Base-by-base conservation (phyloP, 2,329 filamentous ascomycete species). In the Penicillium brasilianum region DNA sequence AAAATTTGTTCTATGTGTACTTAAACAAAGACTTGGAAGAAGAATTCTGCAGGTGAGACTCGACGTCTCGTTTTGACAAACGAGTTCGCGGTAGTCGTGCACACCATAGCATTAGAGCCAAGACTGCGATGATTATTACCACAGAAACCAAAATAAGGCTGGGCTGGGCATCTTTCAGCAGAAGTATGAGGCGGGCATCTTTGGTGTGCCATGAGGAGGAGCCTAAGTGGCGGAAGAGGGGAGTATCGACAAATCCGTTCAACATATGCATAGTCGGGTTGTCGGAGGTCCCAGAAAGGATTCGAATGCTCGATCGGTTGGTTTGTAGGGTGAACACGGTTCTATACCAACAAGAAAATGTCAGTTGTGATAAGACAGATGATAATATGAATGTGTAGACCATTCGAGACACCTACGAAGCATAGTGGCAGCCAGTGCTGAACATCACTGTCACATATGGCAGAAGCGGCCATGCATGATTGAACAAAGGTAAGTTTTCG, bases 371-470 rank as follows among this genome's bases (percentile, higher is more conserved):
- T 22, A 28, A 48, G 14, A 30, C 7, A n/a, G 2, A n/a, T 5
- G 8, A 4, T 20, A 1, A 28, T 16, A 28, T 1, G 11, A n/a
- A 13, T 9, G 16, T 16, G n/a, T 51, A 18, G 48, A 50, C 28
- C n/a, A 20, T 48, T 32, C 16, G 30, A 34, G n/a, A 25, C 7
- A 53, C 50, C n/a, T 28, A 53, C 50, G 50, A 53, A n/a, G 50
- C 50, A 41, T 53, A 53, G 50, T 53, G 50, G 25, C 50, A 53
- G 11, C 50, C 50, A 4, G 50, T 53, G 14, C 50, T 53, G 22
- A 53, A 53, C 50, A 53, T 53, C 34, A 53, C 34, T 11, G 50
- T 53, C 34, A 53, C 50, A 25, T 53, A 53, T 8, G 50, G 34
- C 13, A 53, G 22, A n/a, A 53, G 50, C 32, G 50, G 50, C 22